phyloP scores from a whole-genome alignment of 2,329 filamentous ascomycete species.

The Alternaria angustiovoidea region DNA sequence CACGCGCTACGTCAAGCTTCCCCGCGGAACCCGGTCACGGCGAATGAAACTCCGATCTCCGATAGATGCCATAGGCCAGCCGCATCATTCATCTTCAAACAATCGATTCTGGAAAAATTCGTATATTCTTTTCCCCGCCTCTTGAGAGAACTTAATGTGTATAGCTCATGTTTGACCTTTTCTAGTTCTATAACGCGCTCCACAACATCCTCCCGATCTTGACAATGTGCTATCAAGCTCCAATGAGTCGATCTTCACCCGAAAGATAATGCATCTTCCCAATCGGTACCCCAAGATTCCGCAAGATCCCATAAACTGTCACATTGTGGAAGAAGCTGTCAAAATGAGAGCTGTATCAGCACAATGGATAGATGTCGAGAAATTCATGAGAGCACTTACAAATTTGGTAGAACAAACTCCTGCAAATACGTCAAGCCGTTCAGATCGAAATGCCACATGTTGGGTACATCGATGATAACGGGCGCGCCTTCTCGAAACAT shows the following conservation, averaged over 20 bases:
- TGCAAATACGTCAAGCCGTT: not conserved
- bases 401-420: not conserved
- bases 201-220: no score
- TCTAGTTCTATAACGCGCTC: not conserved
- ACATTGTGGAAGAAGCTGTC: not conserved
- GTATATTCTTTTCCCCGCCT: not conserved
- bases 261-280: not conserved
- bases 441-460: not conserved
- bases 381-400: not conserved
- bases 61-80: not conserved
- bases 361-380: no score
- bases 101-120: not conserved
- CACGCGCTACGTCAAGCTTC: slow-evolving; percentile 9
- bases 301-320: not conserved
- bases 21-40: slow-evolving; percentile 12
- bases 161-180: not conserved
- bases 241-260: not conserved
- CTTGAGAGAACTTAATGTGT: not conserved
- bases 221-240: not conserved
- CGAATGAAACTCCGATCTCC: not conserved
- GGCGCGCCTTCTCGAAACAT: not conserved
- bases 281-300: not conserved
- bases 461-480: not conserved
- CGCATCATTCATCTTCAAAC: not conserved
- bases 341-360: not conserved